These are phyloP conservation scores for Prunus persica DNA, from an alignment of 306 rosid genomes.

Conservation along the genomic window DNA sequence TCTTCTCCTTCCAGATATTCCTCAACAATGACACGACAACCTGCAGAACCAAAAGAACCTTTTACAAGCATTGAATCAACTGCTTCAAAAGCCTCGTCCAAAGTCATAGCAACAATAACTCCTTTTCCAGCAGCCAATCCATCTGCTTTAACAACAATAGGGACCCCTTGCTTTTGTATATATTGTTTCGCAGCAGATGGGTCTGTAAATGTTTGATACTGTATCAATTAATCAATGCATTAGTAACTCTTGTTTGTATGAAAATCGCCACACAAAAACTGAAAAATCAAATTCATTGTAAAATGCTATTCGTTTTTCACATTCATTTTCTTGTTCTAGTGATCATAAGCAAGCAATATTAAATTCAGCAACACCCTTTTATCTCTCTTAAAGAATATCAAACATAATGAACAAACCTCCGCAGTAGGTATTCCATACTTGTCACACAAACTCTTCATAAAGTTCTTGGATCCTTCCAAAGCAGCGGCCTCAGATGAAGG, in stretches of 20 bases:
- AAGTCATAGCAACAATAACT: constrained; percentile 72
- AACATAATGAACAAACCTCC: constrained; percentile 52
- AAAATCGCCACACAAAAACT: not conserved
- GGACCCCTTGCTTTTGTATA: constrained; percentile 80
- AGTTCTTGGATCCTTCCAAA: constrained; percentile 92
- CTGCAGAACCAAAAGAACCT: constrained; percentile 87
- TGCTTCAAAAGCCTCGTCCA: constrained; percentile 86
- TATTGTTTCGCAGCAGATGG: constrained; percentile 78
- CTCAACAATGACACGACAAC: constrained; percentile 74
- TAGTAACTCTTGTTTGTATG: not conserved
- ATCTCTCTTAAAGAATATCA: not conserved
- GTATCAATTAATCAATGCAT: constrained; percentile 30
- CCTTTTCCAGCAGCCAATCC: constrained; percentile 99
- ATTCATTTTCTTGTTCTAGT: not conserved
- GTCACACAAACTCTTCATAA: constrained; percentile 91
- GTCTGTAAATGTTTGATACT: constrained; percentile 80
- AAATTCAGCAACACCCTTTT: not conserved
- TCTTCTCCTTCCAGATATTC: constrained; percentile 97
- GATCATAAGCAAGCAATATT: not conserved
- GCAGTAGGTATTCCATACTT: constrained; percentile 91
- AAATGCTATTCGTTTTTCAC: not conserved
- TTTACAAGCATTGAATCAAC: constrained; percentile 90
- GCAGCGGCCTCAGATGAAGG: constrained; percentile 99
- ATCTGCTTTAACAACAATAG: constrained; percentile 88
- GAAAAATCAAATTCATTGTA: not conserved